A percentile compares a stretch with the other conserved stretches of the same genome.
Conservation (phyloP, 2,329 filamentous ascomycete species). For the Talaromyces sp. region DNA sequence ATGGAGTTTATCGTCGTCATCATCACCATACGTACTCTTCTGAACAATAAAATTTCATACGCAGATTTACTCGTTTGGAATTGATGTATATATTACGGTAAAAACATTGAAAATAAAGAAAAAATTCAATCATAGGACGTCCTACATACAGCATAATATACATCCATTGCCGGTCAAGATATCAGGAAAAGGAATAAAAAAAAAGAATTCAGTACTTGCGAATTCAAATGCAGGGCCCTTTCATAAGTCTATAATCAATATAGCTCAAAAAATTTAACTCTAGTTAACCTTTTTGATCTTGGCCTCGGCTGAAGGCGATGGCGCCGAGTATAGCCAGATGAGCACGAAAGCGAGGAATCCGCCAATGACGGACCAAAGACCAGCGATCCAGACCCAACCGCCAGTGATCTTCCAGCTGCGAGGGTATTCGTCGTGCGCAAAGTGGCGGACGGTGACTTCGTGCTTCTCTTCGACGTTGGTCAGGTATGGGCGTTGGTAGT, state of each 20-base stretch:
- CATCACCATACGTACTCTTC: too few species aligned
- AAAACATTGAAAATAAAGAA: background rate
- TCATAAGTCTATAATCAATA: conserved; percentile 3
- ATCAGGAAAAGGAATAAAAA: background rate
- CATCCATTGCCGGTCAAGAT: conserved; percentile 1
- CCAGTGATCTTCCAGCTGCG: conserved; percentile 83
- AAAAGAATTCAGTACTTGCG: background rate
- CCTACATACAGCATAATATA: conserved; percentile 4
- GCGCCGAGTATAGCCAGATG: conserved; percentile 77
- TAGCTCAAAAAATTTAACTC: conserved; percentile 1
- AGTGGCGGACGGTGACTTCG: conserved; percentile 90
- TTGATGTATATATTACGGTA: background rate
- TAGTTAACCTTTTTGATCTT: conserved; percentile 39
- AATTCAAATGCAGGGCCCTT: conserved; percentile 5
- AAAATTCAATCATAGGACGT: background rate
- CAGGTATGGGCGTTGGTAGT: conserved; percentile 93
- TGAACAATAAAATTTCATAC: background rate
- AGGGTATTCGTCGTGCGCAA: conserved; percentile 95
- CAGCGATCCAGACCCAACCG: conserved; percentile 91
- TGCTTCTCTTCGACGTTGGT: conserved; percentile 88
- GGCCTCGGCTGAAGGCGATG: conserved; percentile 28
- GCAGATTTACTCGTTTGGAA: background rate
- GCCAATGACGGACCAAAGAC: conserved; percentile 73
- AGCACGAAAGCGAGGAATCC: conserved; percentile 83
- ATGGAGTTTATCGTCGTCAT: conserved; percentile 7